These are phyloP conservation scores for Suhomyces coccinellae DNA, from an alignment of 1,139 yeast species.

Conservation along the genomic window DNA sequence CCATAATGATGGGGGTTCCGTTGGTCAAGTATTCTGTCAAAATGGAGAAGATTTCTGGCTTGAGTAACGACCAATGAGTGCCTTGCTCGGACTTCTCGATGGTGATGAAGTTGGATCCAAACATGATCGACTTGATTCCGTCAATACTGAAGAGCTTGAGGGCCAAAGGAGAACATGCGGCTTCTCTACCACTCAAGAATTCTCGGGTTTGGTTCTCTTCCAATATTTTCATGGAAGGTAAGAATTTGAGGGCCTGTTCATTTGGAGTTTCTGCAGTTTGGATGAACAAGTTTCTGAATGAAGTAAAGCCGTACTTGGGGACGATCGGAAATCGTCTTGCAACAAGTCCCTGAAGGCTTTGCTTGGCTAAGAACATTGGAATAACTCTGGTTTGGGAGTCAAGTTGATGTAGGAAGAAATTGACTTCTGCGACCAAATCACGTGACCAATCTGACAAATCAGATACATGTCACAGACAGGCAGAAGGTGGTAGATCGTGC, in stretches of 20 bases:
- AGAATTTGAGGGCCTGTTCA: slow-evolving; percentile 48
- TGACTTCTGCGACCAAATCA: neutral
- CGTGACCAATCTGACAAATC: neutral
- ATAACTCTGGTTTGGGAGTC: neutral
- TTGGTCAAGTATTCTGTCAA: slow-evolving; percentile 81
- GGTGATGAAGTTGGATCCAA: slow-evolving; percentile 72
- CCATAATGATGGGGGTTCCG: slow-evolving; percentile 60
- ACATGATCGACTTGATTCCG: slow-evolving; percentile 53
- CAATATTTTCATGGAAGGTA: slow-evolving; percentile 46
- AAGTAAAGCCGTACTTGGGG: neutral
- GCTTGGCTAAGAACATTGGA: neutral
- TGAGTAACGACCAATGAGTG: slow-evolving; percentile 71
- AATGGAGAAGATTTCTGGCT: slow-evolving; percentile 85
- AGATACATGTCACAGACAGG: too few relatives aligned
- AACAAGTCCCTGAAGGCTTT: slow-evolving; percentile 1
- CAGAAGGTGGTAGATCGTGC: too few relatives aligned
- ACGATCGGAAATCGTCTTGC: neutral
- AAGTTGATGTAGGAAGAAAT: neutral
- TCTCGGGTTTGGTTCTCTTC: slow-evolving; percentile 52
- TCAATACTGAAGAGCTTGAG: slow-evolving; percentile 52
- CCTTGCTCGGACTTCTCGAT: slow-evolving; percentile 62
- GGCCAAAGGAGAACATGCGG: slow-evolving; percentile 55
- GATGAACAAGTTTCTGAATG: slow-evolving; percentile 32
- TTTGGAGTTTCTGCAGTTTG: slow-evolving; percentile 48
- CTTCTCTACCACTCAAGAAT: slow-evolving; percentile 56